Conservation (phyloP, 2,329 filamentous ascomycete species). For the Fusarium palustre region DNA sequence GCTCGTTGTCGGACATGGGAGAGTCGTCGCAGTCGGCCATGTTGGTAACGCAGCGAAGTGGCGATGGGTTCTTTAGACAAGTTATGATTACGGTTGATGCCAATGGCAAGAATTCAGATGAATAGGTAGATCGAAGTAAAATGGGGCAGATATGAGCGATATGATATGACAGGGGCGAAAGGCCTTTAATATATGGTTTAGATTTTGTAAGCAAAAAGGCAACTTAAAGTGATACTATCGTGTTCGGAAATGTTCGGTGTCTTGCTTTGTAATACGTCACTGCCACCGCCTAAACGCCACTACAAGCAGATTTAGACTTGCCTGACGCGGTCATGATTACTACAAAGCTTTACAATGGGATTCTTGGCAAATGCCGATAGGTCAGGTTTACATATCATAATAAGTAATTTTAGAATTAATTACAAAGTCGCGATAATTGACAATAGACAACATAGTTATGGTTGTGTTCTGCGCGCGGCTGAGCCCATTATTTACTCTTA, state of each 20-base stretch:
- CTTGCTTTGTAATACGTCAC: constrained; percentile 59
- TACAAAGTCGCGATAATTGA: background rate
- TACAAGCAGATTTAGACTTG: background rate
- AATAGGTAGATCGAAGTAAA: background rate
- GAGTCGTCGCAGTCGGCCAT: constrained; percentile 32
- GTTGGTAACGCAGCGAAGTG: constrained; percentile 28
- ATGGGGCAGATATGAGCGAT: background rate
- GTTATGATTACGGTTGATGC: constrained; percentile 22
- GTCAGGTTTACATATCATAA: background rate
- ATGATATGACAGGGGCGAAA: background rate
- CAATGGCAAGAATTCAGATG: background rate
- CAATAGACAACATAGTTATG: too few species aligned
- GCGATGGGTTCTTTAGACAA: constrained; percentile 20
- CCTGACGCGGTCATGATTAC: background rate
- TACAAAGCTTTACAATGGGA: background rate
- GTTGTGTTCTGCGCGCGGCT: background rate
- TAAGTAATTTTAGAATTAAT: background rate
- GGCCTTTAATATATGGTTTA: constrained; percentile 3
- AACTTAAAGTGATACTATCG: constrained; percentile 22
- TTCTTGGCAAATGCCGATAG: constrained; percentile 14
- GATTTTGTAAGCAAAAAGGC: constrained; percentile 5
- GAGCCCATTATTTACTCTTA: background rate
- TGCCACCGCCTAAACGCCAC: constrained; percentile 41
- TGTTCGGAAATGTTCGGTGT: constrained; percentile 47
- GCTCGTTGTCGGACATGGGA: constrained; percentile 36